Evolutionary conservation across 768 basidiomycete genomes (phyloP).

Genomic region (Suillus subaureus): DNA sequence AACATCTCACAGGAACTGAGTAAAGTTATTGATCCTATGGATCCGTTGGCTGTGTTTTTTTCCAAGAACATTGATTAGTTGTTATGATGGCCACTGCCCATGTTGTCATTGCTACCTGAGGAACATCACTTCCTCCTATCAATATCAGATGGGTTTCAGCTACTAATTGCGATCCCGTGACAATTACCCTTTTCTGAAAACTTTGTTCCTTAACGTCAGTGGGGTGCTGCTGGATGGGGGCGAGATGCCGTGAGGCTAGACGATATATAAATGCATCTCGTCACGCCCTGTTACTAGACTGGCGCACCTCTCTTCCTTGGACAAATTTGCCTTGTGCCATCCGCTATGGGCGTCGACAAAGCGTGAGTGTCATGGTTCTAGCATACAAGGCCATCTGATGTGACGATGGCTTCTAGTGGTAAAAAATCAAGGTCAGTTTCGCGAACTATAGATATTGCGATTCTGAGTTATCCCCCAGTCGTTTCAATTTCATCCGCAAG

Average conservation of each 20-base stretch:
- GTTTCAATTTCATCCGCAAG: constrained; percentile 1
- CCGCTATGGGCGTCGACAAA: constrained; percentile 1
- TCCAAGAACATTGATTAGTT: background rate
- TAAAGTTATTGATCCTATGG: background rate
- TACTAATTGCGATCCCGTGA: background rate
- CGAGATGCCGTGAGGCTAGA: background rate
- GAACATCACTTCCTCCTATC: background rate
- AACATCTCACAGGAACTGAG: background rate
- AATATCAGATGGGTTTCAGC: background rate
- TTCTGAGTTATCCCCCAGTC: background rate
- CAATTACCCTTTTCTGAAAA: background rate
- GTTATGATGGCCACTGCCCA: background rate
- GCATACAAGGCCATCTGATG: background rate
- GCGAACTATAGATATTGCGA: background rate
- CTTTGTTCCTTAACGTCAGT: background rate
- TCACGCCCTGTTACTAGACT: too few relatives aligned
- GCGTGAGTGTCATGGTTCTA: background rate
- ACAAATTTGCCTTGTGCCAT: background rate
- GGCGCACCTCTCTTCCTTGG: background rate
- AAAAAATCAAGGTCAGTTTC: constrained; percentile 2
- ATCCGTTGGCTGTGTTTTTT: background rate
- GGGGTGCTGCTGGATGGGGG: too few relatives aligned
- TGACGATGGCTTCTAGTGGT: background rate
- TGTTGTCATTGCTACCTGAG: background rate
- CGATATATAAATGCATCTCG: background rate